Percentiles rank a stretch among this genome's conserved stretches.
Evolutionary conservation across 2,329 filamentous ascomycete species (phyloP).

Genomic region (Colletotrichum nymphaeae): DNA sequence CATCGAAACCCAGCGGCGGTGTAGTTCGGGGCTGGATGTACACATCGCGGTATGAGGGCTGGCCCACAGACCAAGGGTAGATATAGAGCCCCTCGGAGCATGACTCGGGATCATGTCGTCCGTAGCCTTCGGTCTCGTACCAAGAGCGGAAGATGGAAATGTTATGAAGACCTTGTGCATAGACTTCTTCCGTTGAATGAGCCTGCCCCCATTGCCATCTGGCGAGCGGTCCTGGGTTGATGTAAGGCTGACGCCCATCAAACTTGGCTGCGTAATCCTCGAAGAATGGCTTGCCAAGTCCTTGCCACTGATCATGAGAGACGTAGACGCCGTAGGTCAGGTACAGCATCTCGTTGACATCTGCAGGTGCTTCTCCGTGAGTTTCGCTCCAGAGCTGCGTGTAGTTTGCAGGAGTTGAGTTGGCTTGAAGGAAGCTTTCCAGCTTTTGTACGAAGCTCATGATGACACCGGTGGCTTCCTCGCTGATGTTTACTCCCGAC

Average conservation of each 20-base stretch:
- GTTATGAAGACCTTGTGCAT: slow-evolving; percentile 17
- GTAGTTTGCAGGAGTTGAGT: slow-evolving; percentile 34
- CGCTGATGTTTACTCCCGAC: background rate
- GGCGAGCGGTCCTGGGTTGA: slow-evolving; percentile 46
- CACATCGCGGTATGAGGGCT: slow-evolving; percentile 27
- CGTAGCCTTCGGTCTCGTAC: slow-evolving; percentile 33
- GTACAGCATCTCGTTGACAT: slow-evolving; percentile 42
- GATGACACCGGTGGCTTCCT: background rate
- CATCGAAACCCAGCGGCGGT: slow-evolving; percentile 15
- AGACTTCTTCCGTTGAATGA: slow-evolving; percentile 28
- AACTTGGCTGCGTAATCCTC: slow-evolving; percentile 47
- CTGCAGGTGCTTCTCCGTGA: slow-evolving; percentile 1
- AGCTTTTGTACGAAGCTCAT: slow-evolving; percentile 40
- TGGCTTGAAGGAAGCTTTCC: slow-evolving; percentile 38
- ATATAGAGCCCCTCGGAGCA: slow-evolving; percentile 34
- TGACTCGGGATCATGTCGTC: slow-evolving; percentile 24
- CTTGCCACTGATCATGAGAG: slow-evolving; percentile 46
- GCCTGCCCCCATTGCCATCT: slow-evolving; percentile 46
- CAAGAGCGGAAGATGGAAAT: slow-evolving; percentile 27
- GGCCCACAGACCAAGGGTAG: slow-evolving; percentile 14
- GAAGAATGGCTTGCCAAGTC: slow-evolving; percentile 50
- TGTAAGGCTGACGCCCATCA: slow-evolving; percentile 47
- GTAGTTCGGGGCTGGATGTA: slow-evolving; percentile 10
- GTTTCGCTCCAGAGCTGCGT: slow-evolving; percentile 40
- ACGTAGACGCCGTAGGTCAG: slow-evolving; percentile 47